Percentiles rank a stretch among this genome's conserved stretches.
These are phyloP conservation scores for Cercophora newfieldiana DNA, from an alignment of 495 filamentous ascomycete species.

Conservation along the genomic window DNA sequence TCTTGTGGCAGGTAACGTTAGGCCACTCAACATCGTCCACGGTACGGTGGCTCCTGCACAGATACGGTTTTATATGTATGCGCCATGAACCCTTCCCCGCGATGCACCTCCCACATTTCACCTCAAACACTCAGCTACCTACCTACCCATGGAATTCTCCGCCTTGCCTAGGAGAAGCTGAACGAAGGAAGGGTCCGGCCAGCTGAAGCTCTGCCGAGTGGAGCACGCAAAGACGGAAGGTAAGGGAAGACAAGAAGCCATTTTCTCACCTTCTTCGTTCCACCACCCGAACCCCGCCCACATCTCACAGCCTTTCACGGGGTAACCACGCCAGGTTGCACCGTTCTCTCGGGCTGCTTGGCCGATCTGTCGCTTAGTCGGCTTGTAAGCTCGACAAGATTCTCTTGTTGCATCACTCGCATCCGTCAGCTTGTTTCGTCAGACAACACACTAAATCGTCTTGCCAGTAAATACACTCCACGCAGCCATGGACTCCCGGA, in stretches of 20 bases:
- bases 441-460: not conserved
- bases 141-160: not conserved
- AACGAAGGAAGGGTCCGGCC: not conserved
- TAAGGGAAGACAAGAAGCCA: not conserved
- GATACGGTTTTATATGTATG: not conserved
- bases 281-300: not conserved
- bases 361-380: not conserved
- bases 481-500: not conserved
- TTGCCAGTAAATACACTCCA: not conserved
- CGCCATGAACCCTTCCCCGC: not conserved
- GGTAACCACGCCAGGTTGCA: not conserved
- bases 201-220: not conserved
- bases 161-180: not conserved
- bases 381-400: too few species aligned
- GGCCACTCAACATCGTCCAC: constrained; percentile 31
- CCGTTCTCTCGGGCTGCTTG: not conserved
- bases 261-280: not conserved
- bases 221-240: not conserved
- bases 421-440: not conserved
- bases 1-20: constrained; percentile 29
- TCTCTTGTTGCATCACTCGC: not conserved
- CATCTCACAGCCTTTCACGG: not conserved
- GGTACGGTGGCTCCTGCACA: not conserved
- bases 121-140: too few species aligned
- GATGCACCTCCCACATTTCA: not conserved